Base-by-base conservation (phyloP, 2,329 filamentous ascomycete species). In the Fusarium musae region DNA sequence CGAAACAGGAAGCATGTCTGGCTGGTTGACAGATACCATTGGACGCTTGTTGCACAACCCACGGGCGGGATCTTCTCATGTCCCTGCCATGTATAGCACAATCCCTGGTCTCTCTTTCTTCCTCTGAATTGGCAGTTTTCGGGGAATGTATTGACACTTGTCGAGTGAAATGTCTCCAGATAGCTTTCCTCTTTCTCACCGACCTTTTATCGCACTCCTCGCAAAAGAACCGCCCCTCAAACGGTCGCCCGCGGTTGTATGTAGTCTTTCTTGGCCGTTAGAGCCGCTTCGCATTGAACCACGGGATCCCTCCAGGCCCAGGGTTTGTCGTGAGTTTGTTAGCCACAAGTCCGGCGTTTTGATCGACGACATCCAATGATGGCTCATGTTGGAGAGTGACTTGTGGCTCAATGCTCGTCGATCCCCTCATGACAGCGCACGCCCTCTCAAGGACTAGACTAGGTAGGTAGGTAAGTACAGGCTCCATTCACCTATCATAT, bases 391-490 rank as follows among this genome's bases (percentile, higher is more conserved):
- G 67, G 50, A 64, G 56, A 75, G 72, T 70, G 72, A 78, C 77
- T 76, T 79, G 72, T 78, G 75, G 77, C 76, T 77, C 76, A 63
- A 66, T 53, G 65, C 60, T 70, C 63, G 73, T 60, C 74, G 72
- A 78, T 78, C 72, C 68, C 68, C 58, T 69, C 66, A 62, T 42
- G 43, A 62, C 53, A 63, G 21, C 60, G 65, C 76, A 74, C 76
- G 36, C 76, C 74, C 76, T 50, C 63, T 32, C 30, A 19, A 30
- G 8, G 21, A n/a, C 10, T 36, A 30, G 44, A n/a, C 19, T 30
- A 26, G 43, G 43, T 46, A 47, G 19, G 44, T 46, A 15, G 16
- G n/a, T 26, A 62, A 26, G 32, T 64, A 63, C 26, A 63, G 57
- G 30, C 15, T 28, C n/a, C 47, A 58, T 42, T 50, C 64, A 37